Evolutionary conservation across 2,329 filamentous ascomycete species (phyloP), one percentile per base, ranked within the genome.

Genomic region (Cadophora luteo-olivacea): DNA sequence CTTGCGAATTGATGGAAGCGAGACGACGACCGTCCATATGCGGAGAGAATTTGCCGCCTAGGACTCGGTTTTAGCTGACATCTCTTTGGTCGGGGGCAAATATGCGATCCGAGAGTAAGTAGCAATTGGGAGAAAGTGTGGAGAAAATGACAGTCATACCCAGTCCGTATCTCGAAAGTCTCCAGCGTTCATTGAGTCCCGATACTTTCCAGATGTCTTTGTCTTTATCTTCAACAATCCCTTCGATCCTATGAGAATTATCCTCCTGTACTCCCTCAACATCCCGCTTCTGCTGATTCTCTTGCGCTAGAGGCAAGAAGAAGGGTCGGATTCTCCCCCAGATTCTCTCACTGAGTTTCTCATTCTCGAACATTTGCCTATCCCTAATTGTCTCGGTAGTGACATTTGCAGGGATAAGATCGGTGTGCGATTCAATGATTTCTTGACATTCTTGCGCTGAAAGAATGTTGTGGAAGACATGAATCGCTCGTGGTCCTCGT

Each of bases 1-100:
- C 58, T 41, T 72, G 67, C 4, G 33, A 24, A 32, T 69, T 57
- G 3, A 71, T 36, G 14, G 52, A 60, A 4, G 66, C 66, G 7
- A 71, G 63, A 11, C 65, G 38, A 5, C 60, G 51, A 22, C 70
- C 72, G 49, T 72, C 72, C 8, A 45, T 54, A 52, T 72, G 70
- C 9, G 72, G 61, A 9, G 68, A 69, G 65, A 71, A 72, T 66
- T 69, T 69, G 0, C 71, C 71, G 14, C 69, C 71, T 70, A 25
- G n/a, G 8, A 24, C 1, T 29, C 11, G 19, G n/a, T 49, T 6
- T 49, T 22, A 49, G 45, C 45, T 11, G 22, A 49, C 22, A 9
- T 49, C 45, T 49, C 5, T 22, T 22, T 49, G 19, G 22, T 22
- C 6, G 1, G 2, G 11, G 41, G 16, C 12, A 19, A 45, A 19